Conservation (phyloP, 2,329 filamentous ascomycete species). For the Stagonosporopsis tanaceti region DNA sequence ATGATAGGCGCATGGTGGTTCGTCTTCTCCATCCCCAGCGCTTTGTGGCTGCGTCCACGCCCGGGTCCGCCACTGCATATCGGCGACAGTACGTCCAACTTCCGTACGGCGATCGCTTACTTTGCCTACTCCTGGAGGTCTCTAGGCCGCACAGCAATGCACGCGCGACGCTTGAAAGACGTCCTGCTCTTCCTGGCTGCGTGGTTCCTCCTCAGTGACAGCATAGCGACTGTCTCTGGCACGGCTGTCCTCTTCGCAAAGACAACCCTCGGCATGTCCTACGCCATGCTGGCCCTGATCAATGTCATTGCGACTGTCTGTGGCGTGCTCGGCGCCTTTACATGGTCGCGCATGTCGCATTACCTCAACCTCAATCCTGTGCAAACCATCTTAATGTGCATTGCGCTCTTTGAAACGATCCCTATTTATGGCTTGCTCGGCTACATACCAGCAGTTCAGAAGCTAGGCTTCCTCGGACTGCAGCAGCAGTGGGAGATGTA, state of each 20-base stretch:
- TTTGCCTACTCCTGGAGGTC: slow-evolving; percentile 86
- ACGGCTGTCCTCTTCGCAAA: slow-evolving; percentile 97
- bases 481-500: slow-evolving; percentile 98
- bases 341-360: slow-evolving; percentile 82
- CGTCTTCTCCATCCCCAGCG: slow-evolving; percentile 85
- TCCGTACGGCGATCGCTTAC: slow-evolving; percentile 71
- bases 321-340: slow-evolving; percentile 87
- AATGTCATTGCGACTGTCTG: slow-evolving; percentile 88
- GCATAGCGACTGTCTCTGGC: slow-evolving; percentile 91
- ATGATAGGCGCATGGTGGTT: slow-evolving; percentile 93
- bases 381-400: slow-evolving; percentile 92
- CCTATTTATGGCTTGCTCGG: slow-evolving; percentile 90
- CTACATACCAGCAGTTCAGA: slow-evolving; percentile 80
- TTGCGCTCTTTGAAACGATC: slow-evolving; percentile 88
- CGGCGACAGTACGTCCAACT: slow-evolving; percentile 31
- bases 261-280: slow-evolving; percentile 87
- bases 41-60: slow-evolving; percentile 84
- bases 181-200: slow-evolving; percentile 81
- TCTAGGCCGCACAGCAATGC: slow-evolving; percentile 78
- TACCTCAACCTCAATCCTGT: slow-evolving; percentile 75
- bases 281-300: slow-evolving; percentile 87
- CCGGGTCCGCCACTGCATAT: slow-evolving; percentile 77
- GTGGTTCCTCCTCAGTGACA: slow-evolving; percentile 95
- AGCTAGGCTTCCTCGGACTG: slow-evolving; percentile 80
- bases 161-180: slow-evolving; percentile 76